phyloP scores from a whole-genome alignment of 2,329 filamentous ascomycete species.

The Claviceps digitariae region DNA sequence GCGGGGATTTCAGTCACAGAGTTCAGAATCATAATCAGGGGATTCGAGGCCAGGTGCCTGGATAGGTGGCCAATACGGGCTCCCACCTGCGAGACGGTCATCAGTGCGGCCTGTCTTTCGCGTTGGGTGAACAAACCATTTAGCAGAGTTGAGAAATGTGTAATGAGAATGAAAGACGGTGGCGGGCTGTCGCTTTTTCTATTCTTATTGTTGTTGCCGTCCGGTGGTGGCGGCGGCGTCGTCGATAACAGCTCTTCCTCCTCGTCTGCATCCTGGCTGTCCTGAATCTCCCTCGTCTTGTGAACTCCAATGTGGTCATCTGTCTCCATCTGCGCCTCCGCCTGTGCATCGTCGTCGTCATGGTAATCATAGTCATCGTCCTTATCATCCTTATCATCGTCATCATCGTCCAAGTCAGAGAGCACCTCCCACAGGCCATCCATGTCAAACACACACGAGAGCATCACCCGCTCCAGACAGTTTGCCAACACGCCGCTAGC shows the following conservation, averaged over 20 bases:
- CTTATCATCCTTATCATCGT: too few species aligned
- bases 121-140: constrained; percentile 37
- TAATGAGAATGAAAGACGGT: constrained; percentile 33
- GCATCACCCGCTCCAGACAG: constrained; percentile 35
- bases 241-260: not conserved
- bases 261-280: not conserved
- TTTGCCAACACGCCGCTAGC: constrained; percentile 5
- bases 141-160: constrained; percentile 39
- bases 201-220: not conserved
- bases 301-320: not conserved
- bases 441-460: constrained; percentile 45
- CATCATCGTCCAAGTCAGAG: constrained; percentile 28
- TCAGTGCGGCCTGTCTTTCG: constrained; percentile 33
- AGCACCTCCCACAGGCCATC: constrained; percentile 45
- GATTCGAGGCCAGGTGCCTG: constrained; percentile 23
- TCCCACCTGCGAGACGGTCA: constrained; percentile 32
- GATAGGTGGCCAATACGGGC: constrained; percentile 32
- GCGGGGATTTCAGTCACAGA: constrained; percentile 11
- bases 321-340: not conserved
- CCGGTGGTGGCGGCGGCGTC: not conserved
- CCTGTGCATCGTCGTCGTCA: not conserved
- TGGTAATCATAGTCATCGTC: too few species aligned
- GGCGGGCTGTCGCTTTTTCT: not conserved
- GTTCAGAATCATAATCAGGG: constrained; percentile 43
- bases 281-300: not conserved